phyloP scores from a whole-genome alignment of 2,329 filamentous ascomycete species.

The Monosporascus ibericus region DNA sequence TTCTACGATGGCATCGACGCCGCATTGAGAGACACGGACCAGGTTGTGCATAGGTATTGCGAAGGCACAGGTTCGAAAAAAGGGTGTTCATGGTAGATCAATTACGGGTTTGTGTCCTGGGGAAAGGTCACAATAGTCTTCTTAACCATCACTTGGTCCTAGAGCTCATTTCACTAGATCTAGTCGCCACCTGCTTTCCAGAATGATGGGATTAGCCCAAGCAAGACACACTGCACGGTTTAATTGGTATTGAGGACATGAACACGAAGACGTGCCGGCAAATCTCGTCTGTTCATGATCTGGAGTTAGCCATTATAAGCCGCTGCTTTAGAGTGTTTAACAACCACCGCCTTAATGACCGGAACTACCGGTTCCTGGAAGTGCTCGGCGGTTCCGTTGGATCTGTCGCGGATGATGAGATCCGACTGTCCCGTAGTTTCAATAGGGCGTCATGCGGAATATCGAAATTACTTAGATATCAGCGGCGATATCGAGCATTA shows the following conservation, averaged over 20 bases:
- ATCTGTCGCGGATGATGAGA: constrained; percentile 44
- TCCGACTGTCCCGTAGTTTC: constrained; percentile 51
- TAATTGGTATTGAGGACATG: constrained; percentile 58
- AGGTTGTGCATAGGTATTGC: constrained; percentile 1
- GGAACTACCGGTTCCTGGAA: constrained; percentile 58
- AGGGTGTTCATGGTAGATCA: constrained; percentile 5
- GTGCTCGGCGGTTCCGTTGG: constrained; percentile 63
- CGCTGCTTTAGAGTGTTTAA: constrained; percentile 57
- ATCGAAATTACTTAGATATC: constrained; percentile 41
- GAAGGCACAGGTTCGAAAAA: background rate
- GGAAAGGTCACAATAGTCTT: background rate
- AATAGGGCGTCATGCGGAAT: constrained; percentile 52
- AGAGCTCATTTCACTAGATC: constrained; percentile 26
- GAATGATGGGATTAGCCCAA: constrained; percentile 54
- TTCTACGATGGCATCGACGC: constrained; percentile 2
- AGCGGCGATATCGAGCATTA: constrained; percentile 12
- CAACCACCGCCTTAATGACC: constrained; percentile 49
- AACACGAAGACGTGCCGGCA: constrained; percentile 57
- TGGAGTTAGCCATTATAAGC: constrained; percentile 55
- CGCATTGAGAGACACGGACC: constrained; percentile 1
- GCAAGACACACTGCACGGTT: constrained; percentile 56
- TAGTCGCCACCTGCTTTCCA: constrained; percentile 56
- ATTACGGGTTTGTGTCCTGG: constrained; percentile 1
- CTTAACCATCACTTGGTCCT: no score
- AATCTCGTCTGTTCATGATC: constrained; percentile 54